Evolutionary conservation across 23 red algal genomes (phyloP), one percentile per base, ranked within the genome.

Genomic region (Agarophyton chilense): DNA sequence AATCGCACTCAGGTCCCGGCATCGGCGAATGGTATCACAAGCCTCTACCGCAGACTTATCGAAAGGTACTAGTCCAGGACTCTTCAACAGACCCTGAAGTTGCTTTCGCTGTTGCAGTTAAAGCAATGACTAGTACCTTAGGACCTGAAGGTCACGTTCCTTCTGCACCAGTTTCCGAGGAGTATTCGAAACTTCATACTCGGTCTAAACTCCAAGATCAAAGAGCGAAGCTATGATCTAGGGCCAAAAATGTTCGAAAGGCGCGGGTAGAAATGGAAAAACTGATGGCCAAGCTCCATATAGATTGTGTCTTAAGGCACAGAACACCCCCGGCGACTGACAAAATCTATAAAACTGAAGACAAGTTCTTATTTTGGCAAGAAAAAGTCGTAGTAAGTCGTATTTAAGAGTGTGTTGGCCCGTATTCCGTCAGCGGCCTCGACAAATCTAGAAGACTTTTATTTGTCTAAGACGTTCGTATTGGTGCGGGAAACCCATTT

Each of bases 1-100:
- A 88, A 35, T 64, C 83, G 10, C 63, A 88, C 42, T 88, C 83
- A 28, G 26, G 50, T 66, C 47, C 76, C 18, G 0, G 67, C 17
- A 55, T 88, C 32, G 64, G 70, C 12, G 83, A 88, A 35, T 17
- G 65, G 66, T 88, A 88, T 41, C n/a, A n/a, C n/a, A n/a, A n/a
- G n/a, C n/a, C n/a, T n/a, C n/a, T n/a, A n/a, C n/a, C n/a, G n/a
- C n/a, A n/a, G n/a, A n/a, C n/a, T n/a, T n/a, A n/a, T n/a, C n/a
- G n/a, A n/a, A n/a, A n/a, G n/a, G n/a, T n/a, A n/a, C n/a, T n/a
- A n/a, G n/a, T n/a, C n/a, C n/a, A n/a, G n/a, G n/a, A n/a, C n/a
- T n/a, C n/a, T n/a, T n/a, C n/a, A n/a, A n/a, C n/a, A n/a, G n/a
- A n/a, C n/a, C n/a, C n/a, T n/a, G n/a, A n/a, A n/a, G n/a, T n/a